Conservation (phyloP, 2,329 filamentous ascomycete genomes). For the Paecilomyces niveus region DNA sequence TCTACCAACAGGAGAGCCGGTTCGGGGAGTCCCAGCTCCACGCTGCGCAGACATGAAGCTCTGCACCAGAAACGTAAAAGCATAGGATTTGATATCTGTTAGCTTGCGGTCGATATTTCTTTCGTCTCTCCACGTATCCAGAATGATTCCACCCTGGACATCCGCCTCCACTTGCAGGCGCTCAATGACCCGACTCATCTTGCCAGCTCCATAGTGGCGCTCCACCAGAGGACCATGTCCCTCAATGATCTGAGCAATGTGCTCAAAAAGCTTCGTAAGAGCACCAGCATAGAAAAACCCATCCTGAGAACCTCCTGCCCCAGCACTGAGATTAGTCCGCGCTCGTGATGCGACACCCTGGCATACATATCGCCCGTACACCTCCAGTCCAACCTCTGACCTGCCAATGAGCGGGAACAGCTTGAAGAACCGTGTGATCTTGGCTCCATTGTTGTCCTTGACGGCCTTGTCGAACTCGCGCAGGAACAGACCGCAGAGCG, state of each 20-base stretch:
- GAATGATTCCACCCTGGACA: slow-evolving; percentile 87
- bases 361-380: slow-evolving; percentile 93
- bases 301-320: slow-evolving; percentile 56
- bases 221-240: slow-evolving; percentile 86
- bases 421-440: slow-evolving; percentile 96
- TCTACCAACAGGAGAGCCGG: slow-evolving; percentile 67
- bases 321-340: slow-evolving; percentile 69
- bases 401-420: slow-evolving; percentile 89
- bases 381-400: slow-evolving; percentile 81
- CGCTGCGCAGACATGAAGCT: slow-evolving; percentile 76
- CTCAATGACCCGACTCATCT: slow-evolving; percentile 93
- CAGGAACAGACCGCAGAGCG: slow-evolving; percentile 81
- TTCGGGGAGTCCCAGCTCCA: slow-evolving; percentile 57
- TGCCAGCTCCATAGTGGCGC: slow-evolving; percentile 83
- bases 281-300: slow-evolving; percentile 88
- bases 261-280: slow-evolving; percentile 87
- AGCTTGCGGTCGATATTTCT: slow-evolving; percentile 74
- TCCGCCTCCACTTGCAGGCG: slow-evolving; percentile 90
- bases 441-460: slow-evolving; percentile 74
- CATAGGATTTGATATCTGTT: slow-evolving; percentile 95
- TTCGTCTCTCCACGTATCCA: slow-evolving; percentile 94
- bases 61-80: slow-evolving; percentile 93
- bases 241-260: slow-evolving; percentile 94
- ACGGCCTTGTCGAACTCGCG: slow-evolving; percentile 93
- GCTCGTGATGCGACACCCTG: slow-evolving; percentile 85